Base-by-base conservation (phyloP, 305 asterid species). In the Withania somnifera region DNA sequence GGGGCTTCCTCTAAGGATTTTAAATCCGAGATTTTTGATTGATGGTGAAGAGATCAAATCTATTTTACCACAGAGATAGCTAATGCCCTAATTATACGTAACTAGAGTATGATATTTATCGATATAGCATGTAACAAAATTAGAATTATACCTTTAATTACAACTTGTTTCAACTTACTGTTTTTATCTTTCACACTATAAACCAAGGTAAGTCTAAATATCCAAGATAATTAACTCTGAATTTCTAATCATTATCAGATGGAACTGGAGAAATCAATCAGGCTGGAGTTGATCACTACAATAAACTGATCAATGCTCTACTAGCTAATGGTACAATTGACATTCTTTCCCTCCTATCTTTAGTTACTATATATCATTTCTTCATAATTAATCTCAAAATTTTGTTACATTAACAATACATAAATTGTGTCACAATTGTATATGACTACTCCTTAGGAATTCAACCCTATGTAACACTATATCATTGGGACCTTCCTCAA, bases 401-500 rank as follows among this genome's bases (percentile, higher is more conserved):
- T 7, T 2, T 13, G 3, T 42, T 24, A 54, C 28, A 40, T 73
- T 78, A 22, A 71, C 0, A 2, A 32, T n/a, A 13, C 4, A 73
- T 14, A 45, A 13, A 3, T 17, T 60, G 5, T 60, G 24, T 42
- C 60, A n/a, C 42, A 36, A 19, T 7, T 4, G 0, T 24, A n/a
- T 60, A 7, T 34, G 9, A 45, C 45, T 45, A 14, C 24, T 34
- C 53, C 24, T 34, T 50, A 93, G 98, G 97, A 69, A 91, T 95
- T 83, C 85, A 91, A 80, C 98, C 98, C 15, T 95, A 89, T 51
- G 93, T 93, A 73, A 95, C 97, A 7, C 84, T 95, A 66, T 95
- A 84, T 84, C 98, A 93, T 67, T 95, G 97, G 98, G 98, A 95
- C 64, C 94, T 93, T 50, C 98, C 98, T 73, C 97, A 90, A 79